Evolutionary conservation across 2,329 filamentous ascomycete species (phyloP).

Genomic region (Sordariomycetes sp.): DNA sequence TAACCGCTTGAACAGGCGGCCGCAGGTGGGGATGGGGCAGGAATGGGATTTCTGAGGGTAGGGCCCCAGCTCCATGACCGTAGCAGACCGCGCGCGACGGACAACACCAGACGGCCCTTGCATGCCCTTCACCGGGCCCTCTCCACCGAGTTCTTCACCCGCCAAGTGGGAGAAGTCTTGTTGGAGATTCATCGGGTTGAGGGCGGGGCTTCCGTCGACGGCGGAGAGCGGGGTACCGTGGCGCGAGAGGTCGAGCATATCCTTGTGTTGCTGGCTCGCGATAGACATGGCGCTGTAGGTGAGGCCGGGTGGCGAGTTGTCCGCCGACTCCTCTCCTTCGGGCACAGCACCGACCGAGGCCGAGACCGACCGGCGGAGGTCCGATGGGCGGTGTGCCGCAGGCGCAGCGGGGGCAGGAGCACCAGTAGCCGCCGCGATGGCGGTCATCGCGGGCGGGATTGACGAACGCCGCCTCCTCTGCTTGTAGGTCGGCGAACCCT

Average conservation of each 20-base stretch:
- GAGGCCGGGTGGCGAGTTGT: conserved; percentile 70
- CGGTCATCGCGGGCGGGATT: conserved; percentile 67
- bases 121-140: conserved; percentile 44
- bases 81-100: conserved; percentile 84
- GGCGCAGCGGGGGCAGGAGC: conserved; percentile 36
- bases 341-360: conserved; percentile 72
- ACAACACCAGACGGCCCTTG: conserved; percentile 65
- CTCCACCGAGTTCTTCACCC: conserved; percentile 46
- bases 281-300: conserved; percentile 62
- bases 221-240: conserved; percentile 84
- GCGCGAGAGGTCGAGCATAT: conserved; percentile 73
- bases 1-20: conserved; percentile 94
- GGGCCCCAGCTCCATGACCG: conserved; percentile 90
- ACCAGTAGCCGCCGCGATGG: conserved; percentile 56
- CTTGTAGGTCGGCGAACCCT: conserved; percentile 98
- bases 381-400: conserved; percentile 70
- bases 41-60: conserved; percentile 98
- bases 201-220: conserved; percentile 69
- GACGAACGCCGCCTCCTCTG: conserved; percentile 90
- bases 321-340: conserved; percentile 67
- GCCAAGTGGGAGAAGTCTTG: conserved; percentile 59
- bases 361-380: conserved; percentile 84
- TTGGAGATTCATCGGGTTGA: conserved; percentile 57
- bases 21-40: conserved; percentile 97
- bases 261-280: conserved; percentile 59